Evolutionary conservation across 2,329 filamentous ascomycete genomes (phyloP).

Genomic region (Fusarium domesticum): DNA sequence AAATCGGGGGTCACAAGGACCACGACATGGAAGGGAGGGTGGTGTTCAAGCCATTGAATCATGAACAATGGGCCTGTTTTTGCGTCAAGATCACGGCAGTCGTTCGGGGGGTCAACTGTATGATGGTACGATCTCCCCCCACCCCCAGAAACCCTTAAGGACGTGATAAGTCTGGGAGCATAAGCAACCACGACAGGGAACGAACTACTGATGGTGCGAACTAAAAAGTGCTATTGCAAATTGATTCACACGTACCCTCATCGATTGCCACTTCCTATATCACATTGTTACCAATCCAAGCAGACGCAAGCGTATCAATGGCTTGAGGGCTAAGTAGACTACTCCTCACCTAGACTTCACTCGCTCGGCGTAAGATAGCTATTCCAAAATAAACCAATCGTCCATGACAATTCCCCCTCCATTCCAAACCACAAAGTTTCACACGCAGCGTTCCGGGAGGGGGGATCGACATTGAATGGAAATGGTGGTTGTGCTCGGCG

Average conservation of each 20-base stretch:
- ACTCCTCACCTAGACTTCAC: too few relatives aligned
- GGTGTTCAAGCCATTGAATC: conserved; percentile 1
- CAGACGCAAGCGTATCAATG: too few relatives aligned
- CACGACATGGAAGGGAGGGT: conserved; percentile 15
- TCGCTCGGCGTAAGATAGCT: too few relatives aligned
- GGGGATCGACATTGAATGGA: conserved; percentile 10
- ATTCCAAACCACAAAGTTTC: conserved; percentile 28
- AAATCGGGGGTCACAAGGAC: conserved; percentile 16
- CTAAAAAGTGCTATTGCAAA: neutral
- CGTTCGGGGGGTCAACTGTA: conserved; percentile 13
- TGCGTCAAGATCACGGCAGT: conserved; percentile 17
- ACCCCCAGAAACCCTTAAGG: neutral
- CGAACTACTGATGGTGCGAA: neutral
- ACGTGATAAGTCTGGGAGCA: neutral
- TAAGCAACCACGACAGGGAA: neutral
- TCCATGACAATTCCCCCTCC: conserved; percentile 21
- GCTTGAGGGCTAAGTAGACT: too few relatives aligned
- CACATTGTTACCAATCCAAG: too few relatives aligned
- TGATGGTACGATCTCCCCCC: conserved; percentile 25
- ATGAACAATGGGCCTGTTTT: conserved; percentile 17
- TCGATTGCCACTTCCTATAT: neutral
- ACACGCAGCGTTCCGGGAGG: conserved; percentile 10
- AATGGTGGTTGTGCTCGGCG: conserved; percentile 1
- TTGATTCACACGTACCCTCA: neutral
- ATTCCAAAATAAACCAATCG: conserved; percentile 14